These are phyloP conservation scores for Eucalyptus tenuipes DNA, from an alignment of 345 rosid species.

Conservation along the genomic window DNA sequence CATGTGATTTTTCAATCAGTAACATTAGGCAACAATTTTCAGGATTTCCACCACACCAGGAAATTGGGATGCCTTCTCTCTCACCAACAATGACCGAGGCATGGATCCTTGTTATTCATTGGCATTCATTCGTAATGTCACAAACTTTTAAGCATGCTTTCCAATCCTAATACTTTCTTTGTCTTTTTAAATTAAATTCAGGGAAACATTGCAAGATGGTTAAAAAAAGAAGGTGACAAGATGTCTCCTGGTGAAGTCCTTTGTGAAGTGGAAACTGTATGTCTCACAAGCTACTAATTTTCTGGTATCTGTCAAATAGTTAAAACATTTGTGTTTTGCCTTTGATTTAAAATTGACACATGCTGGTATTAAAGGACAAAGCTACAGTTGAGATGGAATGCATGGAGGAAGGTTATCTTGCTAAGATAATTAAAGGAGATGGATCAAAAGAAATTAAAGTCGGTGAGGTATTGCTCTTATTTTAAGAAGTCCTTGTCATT, in stretches of 20 bases:
- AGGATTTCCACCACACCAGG: constrained; percentile 95
- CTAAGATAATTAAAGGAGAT: constrained; percentile 78
- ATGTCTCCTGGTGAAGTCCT: constrained; percentile 87
- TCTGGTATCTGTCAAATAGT: not conserved
- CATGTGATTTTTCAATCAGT: not conserved
- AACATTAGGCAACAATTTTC: constrained; percentile 12
- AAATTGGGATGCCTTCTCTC: constrained; percentile 99
- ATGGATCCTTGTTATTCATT: not conserved
- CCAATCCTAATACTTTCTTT: not conserved
- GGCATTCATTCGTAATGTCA: not conserved
- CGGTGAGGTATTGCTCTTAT: constrained; percentile 58
- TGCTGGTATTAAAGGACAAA: constrained; percentile 50
- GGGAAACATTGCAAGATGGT: constrained; percentile 98
- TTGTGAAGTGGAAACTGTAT: constrained; percentile 98
- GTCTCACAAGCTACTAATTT: not conserved
- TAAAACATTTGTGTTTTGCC: not conserved
- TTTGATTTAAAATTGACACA: not conserved
- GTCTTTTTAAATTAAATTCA: constrained; percentile 8
- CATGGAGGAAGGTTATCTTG: constrained; percentile 98
- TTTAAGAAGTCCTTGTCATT: not conserved
- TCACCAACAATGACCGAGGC: constrained; percentile 99
- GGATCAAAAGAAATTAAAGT: constrained; percentile 93
- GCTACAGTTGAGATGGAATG: constrained; percentile 99
- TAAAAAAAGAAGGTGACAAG: constrained; percentile 96
- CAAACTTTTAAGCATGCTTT: not conserved